These are phyloP conservation scores for Talaromyces islandicus DNA, from an alignment of 2,329 filamentous ascomycete genomes.

Conservation along the genomic window DNA sequence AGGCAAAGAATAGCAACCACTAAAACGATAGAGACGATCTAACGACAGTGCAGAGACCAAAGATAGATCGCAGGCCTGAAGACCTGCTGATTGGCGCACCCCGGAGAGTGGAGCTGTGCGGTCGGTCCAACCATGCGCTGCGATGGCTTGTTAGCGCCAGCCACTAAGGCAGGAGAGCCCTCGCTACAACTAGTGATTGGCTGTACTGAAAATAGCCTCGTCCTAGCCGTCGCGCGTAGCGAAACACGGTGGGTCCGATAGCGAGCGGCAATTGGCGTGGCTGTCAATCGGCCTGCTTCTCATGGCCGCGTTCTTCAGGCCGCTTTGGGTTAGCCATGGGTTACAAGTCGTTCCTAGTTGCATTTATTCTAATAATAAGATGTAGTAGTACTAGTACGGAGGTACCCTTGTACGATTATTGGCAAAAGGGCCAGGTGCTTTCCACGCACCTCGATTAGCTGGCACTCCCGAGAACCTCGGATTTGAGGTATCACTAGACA, in stretches of 20 bases:
- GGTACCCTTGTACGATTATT: background rate
- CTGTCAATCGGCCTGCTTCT: background rate
- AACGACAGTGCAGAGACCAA: background rate
- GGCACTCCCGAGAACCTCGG: background rate
- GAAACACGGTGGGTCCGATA: background rate
- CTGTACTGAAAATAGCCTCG: background rate
- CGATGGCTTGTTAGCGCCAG: background rate
- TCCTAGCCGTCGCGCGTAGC: slow-evolving; percentile 3
- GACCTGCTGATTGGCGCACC: slow-evolving; percentile 4
- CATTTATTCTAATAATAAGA: background rate
- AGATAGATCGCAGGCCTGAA: background rate
- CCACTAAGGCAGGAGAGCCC: background rate
- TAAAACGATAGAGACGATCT: background rate
- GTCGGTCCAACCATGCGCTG: background rate
- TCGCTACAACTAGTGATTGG: background rate
- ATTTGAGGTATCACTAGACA: background rate
- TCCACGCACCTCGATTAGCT: background rate
- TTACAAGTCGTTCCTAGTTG: background rate
- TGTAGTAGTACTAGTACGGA: too few species aligned
- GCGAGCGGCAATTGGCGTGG: background rate
- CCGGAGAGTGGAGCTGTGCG: background rate
- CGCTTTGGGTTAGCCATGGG: background rate
- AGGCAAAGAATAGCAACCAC: slow-evolving; percentile 11
- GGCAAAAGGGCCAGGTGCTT: background rate
- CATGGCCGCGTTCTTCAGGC: background rate